phyloP scores from a whole-genome alignment of 192 early-diverging fungal species.

The Cetraspora pellucida region DNA sequence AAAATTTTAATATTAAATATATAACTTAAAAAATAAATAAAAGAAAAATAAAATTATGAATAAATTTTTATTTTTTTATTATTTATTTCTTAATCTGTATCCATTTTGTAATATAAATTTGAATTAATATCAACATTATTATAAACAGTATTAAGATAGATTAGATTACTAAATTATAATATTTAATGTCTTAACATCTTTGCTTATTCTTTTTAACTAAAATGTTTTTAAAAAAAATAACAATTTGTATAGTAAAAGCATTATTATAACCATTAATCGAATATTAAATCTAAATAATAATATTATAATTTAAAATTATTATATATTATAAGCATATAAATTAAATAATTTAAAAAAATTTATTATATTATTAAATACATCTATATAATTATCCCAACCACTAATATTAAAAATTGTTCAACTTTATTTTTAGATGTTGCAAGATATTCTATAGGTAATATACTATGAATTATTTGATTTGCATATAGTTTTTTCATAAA shows the following conservation, averaged over 20 bases:
- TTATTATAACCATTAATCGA: not conserved
- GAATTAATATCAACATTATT: slow-evolving; percentile 1
- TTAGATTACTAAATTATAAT: not conserved
- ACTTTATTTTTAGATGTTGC: not conserved
- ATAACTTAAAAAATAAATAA: not conserved
- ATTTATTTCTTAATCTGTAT: not conserved
- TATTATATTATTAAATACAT: no score
- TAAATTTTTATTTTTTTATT: not conserved
- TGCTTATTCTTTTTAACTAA: not conserved
- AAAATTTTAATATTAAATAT: not conserved
- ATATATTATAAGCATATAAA: no score
- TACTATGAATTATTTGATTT: no score
- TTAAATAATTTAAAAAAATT: no score
- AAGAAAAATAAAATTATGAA: not conserved
- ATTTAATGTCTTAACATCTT: not conserved
- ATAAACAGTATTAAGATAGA: not conserved
- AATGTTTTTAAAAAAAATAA: not conserved
- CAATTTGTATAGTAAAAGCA: not conserved
- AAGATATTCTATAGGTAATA: no score
- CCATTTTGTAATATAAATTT: not conserved
- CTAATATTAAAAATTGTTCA: no score
- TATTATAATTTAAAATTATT: not conserved
- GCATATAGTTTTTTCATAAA: no score
- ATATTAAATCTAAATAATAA: not conserved
- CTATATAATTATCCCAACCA: no score